Conservation (phyloP, 768 basidiomycete species). For the Pholiota molesta region DNA sequence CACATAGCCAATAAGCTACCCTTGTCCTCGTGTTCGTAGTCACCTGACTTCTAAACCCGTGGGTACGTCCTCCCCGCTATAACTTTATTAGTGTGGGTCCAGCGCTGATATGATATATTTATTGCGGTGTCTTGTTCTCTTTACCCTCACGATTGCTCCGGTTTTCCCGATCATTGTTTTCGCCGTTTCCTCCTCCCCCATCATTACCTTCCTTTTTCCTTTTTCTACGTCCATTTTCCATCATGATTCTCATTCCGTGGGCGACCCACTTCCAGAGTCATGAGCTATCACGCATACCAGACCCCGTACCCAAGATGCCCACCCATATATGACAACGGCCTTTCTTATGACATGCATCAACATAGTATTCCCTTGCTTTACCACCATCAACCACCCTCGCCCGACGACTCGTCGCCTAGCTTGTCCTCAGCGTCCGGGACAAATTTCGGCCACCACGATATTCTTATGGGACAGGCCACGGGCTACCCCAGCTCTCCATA, state of each 20-base stretch:
- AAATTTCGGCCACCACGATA: neutral
- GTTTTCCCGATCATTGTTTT: neutral
- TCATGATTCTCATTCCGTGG: neutral
- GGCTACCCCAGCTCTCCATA: neutral
- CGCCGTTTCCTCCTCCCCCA: neutral
- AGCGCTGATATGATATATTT: neutral
- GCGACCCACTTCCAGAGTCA: neutral
- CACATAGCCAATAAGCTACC: neutral
- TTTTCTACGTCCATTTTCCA: neutral
- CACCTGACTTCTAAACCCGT: constrained; percentile 6
- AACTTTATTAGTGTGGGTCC: constrained; percentile 10
- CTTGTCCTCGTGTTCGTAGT: neutral
- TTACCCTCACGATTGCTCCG: neutral
- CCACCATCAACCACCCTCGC: neutral
- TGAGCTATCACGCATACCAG: neutral
- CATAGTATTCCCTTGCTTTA: neutral
- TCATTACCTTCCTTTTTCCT: neutral
- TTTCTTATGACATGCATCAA: neutral
- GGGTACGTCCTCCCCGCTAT: constrained; percentile 2
- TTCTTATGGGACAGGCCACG: no score
- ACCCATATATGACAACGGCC: neutral
- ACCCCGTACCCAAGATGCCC: neutral
- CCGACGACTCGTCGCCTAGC: neutral
- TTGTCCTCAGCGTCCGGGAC: neutral
- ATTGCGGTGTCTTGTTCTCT: neutral